Conservation (phyloP, 176 grass and related monocot genomes). For the Aegilops longissima region DNA sequence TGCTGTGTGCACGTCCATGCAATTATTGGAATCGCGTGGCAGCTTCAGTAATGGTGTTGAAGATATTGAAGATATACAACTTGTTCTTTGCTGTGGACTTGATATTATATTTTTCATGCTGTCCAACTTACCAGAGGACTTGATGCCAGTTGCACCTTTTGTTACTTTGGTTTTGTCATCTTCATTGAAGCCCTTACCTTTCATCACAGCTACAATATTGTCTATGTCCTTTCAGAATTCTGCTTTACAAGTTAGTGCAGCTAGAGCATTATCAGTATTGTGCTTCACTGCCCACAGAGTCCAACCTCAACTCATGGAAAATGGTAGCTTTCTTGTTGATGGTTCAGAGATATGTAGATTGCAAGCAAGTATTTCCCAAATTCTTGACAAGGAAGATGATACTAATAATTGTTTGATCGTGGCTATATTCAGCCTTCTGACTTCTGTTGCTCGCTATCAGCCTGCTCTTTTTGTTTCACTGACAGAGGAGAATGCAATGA, state of each 20-base stretch:
- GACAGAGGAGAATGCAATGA: slow-evolving; percentile 43
- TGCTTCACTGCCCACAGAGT: slow-evolving; percentile 66
- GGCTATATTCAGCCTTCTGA: slow-evolving; percentile 73
- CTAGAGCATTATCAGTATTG: slow-evolving; percentile 64
- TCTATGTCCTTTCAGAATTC: slow-evolving; percentile 54
- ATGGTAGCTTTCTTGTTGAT: slow-evolving; percentile 64
- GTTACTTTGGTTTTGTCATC: slow-evolving; percentile 76
- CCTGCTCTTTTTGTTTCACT: slow-evolving; percentile 73
- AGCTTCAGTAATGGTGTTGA: slow-evolving; percentile 46
- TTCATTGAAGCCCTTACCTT: slow-evolving; percentile 69
- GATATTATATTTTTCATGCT: slow-evolving; percentile 63
- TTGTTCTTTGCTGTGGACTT: slow-evolving; percentile 66
- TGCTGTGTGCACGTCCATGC: slow-evolving; percentile 50
- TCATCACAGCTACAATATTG: slow-evolving; percentile 55
- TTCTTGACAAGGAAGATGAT: slow-evolving; percentile 56
- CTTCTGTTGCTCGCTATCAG: slow-evolving; percentile 78
- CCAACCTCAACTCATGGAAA: slow-evolving; percentile 61
- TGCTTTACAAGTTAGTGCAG: slow-evolving; percentile 66
- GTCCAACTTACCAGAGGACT: slow-evolving; percentile 67
- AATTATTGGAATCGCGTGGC: slow-evolving; percentile 50
- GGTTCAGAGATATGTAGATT: slow-evolving; percentile 62
- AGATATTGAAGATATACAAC: slow-evolving; percentile 65
- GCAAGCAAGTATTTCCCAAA: slow-evolving; percentile 42
- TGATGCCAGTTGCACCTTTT: slow-evolving; percentile 58
- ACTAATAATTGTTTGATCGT: slow-evolving; percentile 44